Evolutionary conservation across 2,329 filamentous ascomycete species (phyloP).

Genomic region (Colletotrichum australisinense): DNA sequence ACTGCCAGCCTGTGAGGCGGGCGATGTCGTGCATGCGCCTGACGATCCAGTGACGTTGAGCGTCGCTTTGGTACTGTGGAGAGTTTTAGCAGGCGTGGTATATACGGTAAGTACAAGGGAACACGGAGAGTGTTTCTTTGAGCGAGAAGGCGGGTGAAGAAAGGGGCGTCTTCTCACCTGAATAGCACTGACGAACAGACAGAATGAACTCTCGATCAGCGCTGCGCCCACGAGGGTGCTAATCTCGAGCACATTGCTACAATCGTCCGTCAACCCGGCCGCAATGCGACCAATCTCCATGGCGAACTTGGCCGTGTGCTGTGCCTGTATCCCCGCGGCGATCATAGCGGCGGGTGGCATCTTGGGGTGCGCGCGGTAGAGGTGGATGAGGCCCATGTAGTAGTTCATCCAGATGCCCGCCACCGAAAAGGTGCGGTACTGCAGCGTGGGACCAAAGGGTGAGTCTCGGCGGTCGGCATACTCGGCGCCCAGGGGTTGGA

Average conservation of each 20-base stretch:
- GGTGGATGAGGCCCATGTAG: slow-evolving; percentile 84
- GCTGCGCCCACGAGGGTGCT: slow-evolving; percentile 84
- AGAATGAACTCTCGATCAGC: slow-evolving; percentile 84
- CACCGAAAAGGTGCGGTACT: slow-evolving; percentile 89
- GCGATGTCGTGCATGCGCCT: slow-evolving; percentile 79
- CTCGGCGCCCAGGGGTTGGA: slow-evolving; percentile 79
- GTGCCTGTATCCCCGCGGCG: slow-evolving; percentile 82
- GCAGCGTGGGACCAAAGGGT: slow-evolving; percentile 84
- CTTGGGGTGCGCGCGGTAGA: slow-evolving; percentile 84
- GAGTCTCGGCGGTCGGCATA: slow-evolving; percentile 69
- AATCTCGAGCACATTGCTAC: slow-evolving; percentile 65
- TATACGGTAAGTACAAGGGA: fast-evolving
- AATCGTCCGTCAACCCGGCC: slow-evolving; percentile 74
- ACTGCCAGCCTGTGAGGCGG: slow-evolving; percentile 88
- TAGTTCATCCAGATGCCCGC: slow-evolving; percentile 89
- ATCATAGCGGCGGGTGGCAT: slow-evolving; percentile 94
- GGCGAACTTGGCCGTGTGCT: slow-evolving; percentile 77
- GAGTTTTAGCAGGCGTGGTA: slow-evolving; percentile 32
- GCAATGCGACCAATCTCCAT: slow-evolving; percentile 83
- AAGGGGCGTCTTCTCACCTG: slow-evolving; percentile 58
- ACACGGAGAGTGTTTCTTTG: no score
- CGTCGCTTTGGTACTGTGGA: slow-evolving; percentile 73
- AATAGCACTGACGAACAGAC: slow-evolving; percentile 87
- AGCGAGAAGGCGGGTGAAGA: background rate
- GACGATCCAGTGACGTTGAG: slow-evolving; percentile 83